phyloP scores from a whole-genome alignment of 768 basidiomycete genomes.

The Rhodotorula diobovata region DNA sequence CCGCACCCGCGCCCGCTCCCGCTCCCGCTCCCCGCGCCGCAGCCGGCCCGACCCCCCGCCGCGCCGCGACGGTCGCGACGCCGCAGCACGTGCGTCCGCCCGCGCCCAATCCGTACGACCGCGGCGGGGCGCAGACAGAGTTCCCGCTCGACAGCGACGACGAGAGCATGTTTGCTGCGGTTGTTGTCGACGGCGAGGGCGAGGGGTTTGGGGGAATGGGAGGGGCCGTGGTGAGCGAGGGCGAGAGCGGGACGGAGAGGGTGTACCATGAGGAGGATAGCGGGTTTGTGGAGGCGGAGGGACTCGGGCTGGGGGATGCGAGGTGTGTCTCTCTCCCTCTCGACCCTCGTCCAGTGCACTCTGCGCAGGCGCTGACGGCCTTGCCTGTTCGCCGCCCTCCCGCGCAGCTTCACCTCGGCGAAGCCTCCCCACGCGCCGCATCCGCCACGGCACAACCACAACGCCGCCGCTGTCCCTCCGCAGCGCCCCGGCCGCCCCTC shows the following conservation, averaged over 20 bases:
- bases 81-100: neutral
- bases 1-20: neutral
- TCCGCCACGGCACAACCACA: too few species aligned
- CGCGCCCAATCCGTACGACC: slow-evolving; percentile 4
- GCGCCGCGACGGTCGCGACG: neutral
- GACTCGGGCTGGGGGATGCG: neutral
- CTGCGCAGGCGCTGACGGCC: neutral
- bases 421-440: neutral
- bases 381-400: too few species aligned
- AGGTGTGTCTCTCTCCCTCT: neutral
- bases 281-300: slow-evolving; percentile 13
- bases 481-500: neutral
- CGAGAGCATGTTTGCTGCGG: slow-evolving; percentile 1
- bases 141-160: neutral
- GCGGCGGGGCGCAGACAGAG: neutral
- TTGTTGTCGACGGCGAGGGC: neutral
- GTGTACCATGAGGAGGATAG: slow-evolving; percentile 4
- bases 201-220: too few species aligned
- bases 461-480: neutral
- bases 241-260: neutral
- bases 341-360: neutral
- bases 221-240: neutral
- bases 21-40: neutral
- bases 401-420: neutral
- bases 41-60: neutral